Evolutionary conservation across 83 land plant genomes (phyloP).

Genomic region (Picea engelmannii): DNA sequence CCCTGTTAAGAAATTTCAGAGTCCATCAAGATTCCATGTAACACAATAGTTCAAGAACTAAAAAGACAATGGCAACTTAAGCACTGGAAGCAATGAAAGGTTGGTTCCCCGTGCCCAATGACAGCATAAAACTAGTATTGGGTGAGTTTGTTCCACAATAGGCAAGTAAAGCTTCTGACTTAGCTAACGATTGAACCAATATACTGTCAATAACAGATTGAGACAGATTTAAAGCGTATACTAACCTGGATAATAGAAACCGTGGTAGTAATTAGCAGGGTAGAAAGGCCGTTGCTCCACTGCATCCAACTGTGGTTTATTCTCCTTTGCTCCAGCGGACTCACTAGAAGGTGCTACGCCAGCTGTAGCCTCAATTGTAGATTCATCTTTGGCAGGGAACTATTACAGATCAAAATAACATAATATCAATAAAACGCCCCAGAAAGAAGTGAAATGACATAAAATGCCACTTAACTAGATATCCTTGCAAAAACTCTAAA

Average conservation of each 20-base stretch:
- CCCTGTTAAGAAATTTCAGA: constrained; percentile 18
- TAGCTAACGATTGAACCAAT: neutral
- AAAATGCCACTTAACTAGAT: too few relatives aligned
- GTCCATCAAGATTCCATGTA: neutral
- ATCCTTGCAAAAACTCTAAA: neutral
- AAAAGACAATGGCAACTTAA: neutral
- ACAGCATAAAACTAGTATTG: neutral
- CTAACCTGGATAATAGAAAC: constrained; percentile 54
- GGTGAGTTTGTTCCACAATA: neutral
- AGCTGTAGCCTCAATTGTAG: neutral
- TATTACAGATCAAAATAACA: neutral
- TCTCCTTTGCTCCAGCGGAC: constrained; percentile 9
- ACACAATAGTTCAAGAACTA: neutral
- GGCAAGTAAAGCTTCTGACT: neutral
- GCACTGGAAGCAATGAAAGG: neutral
- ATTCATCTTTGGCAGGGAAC: constrained; percentile 4
- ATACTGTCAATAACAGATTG: neutral
- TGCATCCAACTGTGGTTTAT: neutral
- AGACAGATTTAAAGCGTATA: neutral
- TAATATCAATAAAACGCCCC: neutral
- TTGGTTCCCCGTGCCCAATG: neutral
- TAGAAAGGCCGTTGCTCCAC: constrained; percentile 24
- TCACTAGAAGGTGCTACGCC: neutral
- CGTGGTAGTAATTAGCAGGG: constrained; percentile 21
- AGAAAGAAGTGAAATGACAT: neutral